Conservation (phyloP, 352 stramenopile species). For the Phytopythium ostracodes region DNA sequence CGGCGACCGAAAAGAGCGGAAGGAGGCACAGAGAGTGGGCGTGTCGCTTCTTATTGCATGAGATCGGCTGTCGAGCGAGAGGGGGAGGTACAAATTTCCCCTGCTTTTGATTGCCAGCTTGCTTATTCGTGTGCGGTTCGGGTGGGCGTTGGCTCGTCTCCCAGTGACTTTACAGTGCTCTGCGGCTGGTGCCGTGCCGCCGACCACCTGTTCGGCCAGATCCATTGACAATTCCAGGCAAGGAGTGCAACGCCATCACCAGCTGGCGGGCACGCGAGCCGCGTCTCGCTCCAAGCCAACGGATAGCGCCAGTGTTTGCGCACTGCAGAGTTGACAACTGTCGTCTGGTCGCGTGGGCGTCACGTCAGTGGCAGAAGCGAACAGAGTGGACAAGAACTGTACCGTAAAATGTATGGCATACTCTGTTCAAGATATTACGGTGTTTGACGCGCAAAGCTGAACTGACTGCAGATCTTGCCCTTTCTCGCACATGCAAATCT, state of each 20-base stretch:
- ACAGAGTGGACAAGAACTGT: background rate
- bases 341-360: constrained; percentile 1
- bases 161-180: background rate
- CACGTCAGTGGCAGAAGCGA: background rate
- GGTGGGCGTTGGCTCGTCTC: background rate
- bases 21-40: background rate
- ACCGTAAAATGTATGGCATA: background rate
- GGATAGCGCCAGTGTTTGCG: constrained; percentile 1
- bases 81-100: background rate
- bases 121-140: background rate
- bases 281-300: background rate
- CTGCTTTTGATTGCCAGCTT: constrained; percentile 1
- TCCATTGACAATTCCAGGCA: background rate
- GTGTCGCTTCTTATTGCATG: constrained; percentile 2
- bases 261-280: constrained; percentile 4
- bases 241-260: background rate
- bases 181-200: too few species aligned
- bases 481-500: background rate
- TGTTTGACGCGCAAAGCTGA: background rate
- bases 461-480: background rate
- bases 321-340: background rate
- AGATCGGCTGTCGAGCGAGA: background rate
- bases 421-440: background rate
- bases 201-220: background rate
- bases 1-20: background rate